Evolutionary conservation across 2,329 filamentous ascomycete species (phyloP).

Genomic region (Lachnellula willkommii): DNA sequence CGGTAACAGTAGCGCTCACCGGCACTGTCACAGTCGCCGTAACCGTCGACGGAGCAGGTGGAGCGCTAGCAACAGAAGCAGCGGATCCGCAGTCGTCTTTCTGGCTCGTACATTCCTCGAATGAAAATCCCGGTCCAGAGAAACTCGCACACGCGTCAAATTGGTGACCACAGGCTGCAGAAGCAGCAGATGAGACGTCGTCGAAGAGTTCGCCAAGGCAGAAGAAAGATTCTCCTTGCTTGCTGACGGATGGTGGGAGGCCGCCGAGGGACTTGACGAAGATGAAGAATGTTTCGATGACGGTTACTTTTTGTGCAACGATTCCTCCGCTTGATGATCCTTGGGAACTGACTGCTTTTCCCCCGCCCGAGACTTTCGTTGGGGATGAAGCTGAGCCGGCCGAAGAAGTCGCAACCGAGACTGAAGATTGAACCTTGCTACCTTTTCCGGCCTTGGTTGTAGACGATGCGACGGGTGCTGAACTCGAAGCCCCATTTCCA

Average conservation of each 20-base stretch:
- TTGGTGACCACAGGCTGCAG: conserved; percentile 21
- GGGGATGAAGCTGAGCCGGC: not conserved
- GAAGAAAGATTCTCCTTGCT: conserved; percentile 14
- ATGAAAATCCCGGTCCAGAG: conserved; percentile 16
- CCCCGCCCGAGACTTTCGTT: conserved; percentile 3
- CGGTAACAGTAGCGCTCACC: not conserved
- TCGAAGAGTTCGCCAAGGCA: conserved; percentile 22
- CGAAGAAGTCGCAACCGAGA: not conserved
- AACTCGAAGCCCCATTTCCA: conserved; percentile 16
- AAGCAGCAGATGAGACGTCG: conserved; percentile 16
- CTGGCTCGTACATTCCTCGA: conserved; percentile 18
- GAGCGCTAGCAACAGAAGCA: conserved; percentile 10
- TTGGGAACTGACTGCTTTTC: not conserved
- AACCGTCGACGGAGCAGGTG: conserved; percentile 9
- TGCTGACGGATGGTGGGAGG: conserved; percentile 19
- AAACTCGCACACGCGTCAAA: conserved; percentile 18
- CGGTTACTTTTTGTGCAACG: conserved; percentile 16
- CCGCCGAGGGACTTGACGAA: conserved; percentile 20
- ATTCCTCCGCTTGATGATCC: not conserved
- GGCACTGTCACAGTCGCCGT: conserved; percentile 1
- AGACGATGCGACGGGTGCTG: conserved; percentile 2
- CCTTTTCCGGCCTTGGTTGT: conserved; percentile 1
- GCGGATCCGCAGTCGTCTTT: conserved; percentile 15
- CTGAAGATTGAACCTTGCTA: not conserved
- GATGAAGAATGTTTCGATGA: conserved; percentile 25